These are phyloP conservation scores for Debaryomyces castellii DNA, from an alignment of 805 yeast genomes.

Conservation along the genomic window DNA sequence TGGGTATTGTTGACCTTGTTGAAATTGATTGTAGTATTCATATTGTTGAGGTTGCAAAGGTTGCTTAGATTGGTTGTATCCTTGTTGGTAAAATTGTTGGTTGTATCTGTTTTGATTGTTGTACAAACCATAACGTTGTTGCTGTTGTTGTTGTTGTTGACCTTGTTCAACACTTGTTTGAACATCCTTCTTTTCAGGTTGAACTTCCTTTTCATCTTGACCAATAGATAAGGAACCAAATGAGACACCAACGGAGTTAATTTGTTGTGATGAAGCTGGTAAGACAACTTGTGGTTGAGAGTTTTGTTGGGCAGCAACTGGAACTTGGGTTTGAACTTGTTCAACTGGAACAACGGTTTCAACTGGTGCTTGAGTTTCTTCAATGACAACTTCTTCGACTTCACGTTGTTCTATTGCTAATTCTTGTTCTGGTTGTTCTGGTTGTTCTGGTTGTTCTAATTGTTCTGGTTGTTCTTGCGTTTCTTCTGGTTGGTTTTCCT, in stretches of 20 bases:
- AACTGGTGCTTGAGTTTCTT: conserved; percentile 9
- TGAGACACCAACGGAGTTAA: conserved; percentile 55
- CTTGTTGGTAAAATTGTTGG: conserved; percentile 15
- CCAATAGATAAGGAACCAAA: conserved; percentile 58
- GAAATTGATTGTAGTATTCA: conserved; percentile 34
- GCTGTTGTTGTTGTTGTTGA: conserved; percentile 11
- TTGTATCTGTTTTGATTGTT: conserved; percentile 13
- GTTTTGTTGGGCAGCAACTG: conserved; percentile 14
- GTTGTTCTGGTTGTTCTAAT: too few relatives aligned
- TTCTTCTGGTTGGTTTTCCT: conserved; percentile 14
- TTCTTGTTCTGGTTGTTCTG: too few relatives aligned
- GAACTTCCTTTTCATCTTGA: conserved; percentile 36
- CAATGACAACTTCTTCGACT: conserved; percentile 9
- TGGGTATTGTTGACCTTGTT: conserved; percentile 41
- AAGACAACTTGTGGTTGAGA: conserved; percentile 45
- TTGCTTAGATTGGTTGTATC: conserved; percentile 21
- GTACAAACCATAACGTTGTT: conserved; percentile 8
- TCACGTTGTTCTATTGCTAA: conserved; percentile 6
- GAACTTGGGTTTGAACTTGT: conserved; percentile 14
- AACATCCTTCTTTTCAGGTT: conserved; percentile 17
- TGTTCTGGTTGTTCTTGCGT: too few relatives aligned
- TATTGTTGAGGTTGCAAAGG: conserved; percentile 25
- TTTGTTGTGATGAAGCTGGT: conserved; percentile 49
- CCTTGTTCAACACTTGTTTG: conserved; percentile 8
- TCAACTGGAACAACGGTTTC: conserved; percentile 6